Percentiles rank a stretch among this genome's conserved stretches.
Conservation (phyloP, 1,139 yeast species). For the Eremothecium sinecaudum region DNA sequence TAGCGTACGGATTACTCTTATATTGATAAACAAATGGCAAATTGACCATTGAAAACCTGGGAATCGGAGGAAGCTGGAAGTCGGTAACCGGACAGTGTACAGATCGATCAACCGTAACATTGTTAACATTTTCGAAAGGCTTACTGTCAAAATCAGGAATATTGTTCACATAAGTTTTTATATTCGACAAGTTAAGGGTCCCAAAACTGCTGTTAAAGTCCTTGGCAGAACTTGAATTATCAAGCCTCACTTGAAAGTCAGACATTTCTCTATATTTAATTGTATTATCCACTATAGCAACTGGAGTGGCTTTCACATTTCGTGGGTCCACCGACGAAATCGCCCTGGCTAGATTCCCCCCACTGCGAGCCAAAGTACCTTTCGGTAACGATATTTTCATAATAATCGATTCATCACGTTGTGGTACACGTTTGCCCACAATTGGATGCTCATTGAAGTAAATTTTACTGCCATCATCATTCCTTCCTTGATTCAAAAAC, state of each 20-base stretch:
- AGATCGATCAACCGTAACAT: slow-evolving; percentile 28
- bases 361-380: slow-evolving; percentile 39
- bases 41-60: slow-evolving; percentile 64
- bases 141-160: slow-evolving; percentile 35
- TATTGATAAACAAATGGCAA: slow-evolving; percentile 70
- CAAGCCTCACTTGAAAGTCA: slow-evolving; percentile 72
- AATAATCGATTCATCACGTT: slow-evolving; percentile 50
- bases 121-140: slow-evolving; percentile 26
- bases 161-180: slow-evolving; percentile 36
- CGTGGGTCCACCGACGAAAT: slow-evolving; percentile 30
- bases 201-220: slow-evolving; percentile 33
- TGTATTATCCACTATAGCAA: slow-evolving; percentile 60
- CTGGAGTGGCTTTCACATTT: slow-evolving; percentile 44
- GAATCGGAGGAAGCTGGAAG: slow-evolving; percentile 78
- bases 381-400: slow-evolving; percentile 65
- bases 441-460: slow-evolving; percentile 68
- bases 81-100: slow-evolving; percentile 33
- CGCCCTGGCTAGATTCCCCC: slow-evolving; percentile 46
- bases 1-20: slow-evolving; percentile 47
- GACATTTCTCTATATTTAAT: slow-evolving; percentile 78
- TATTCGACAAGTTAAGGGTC: slow-evolving; percentile 25
- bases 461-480: slow-evolving; percentile 11
- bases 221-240: slow-evolving; percentile 43
- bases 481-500: slow-evolving; percentile 33
- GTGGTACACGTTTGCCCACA: slow-evolving; percentile 38